Evolutionary conservation across 2,329 filamentous ascomycete genomes (phyloP).

Genomic region (Claviceps digitariae): DNA sequence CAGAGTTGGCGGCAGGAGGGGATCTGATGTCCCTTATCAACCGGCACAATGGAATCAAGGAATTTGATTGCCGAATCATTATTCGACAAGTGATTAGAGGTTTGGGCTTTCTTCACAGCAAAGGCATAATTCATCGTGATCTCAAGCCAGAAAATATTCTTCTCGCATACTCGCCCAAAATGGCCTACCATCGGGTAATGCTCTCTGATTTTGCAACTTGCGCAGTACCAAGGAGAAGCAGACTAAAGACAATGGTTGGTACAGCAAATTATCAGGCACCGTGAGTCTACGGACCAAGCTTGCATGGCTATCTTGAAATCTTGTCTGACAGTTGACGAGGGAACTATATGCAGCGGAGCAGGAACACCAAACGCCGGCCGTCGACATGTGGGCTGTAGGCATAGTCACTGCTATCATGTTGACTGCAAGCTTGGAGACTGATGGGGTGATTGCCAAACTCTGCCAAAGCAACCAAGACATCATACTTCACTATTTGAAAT

Average conservation of each 20-base stretch:
- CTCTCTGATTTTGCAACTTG: slow-evolving; percentile 40
- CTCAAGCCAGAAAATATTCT: slow-evolving; percentile 42
- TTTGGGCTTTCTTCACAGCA: slow-evolving; percentile 33
- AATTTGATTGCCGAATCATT: slow-evolving; percentile 31
- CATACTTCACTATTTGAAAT: slow-evolving; percentile 10
- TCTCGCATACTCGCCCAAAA: slow-evolving; percentile 30
- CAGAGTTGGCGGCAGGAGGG: slow-evolving; percentile 41
- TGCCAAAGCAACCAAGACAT: slow-evolving; percentile 15
- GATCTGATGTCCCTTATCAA: slow-evolving; percentile 37
- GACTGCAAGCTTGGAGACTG: slow-evolving; percentile 10
- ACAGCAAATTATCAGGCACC: slow-evolving; percentile 35
- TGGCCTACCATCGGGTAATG: slow-evolving; percentile 30
- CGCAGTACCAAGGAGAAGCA: slow-evolving; percentile 25
- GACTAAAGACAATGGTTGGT: slow-evolving; percentile 31
- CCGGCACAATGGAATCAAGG: slow-evolving; percentile 17
- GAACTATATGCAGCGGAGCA: slow-evolving; percentile 19
- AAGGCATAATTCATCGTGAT: slow-evolving; percentile 37
- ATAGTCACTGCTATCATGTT: slow-evolving; percentile 28
- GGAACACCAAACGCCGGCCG: slow-evolving; percentile 19
- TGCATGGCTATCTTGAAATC: neutral
- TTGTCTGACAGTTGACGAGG: slow-evolving; percentile 15
- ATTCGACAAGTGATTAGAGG: slow-evolving; percentile 33
- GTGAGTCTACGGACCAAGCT: slow-evolving; percentile 21
- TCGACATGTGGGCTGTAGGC: slow-evolving; percentile 41
- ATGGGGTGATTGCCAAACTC: slow-evolving; percentile 12